Percentiles rank a stretch among this genome's conserved stretches.
These are phyloP conservation scores for Phaeolepiota aurea DNA, from an alignment of 768 basidiomycete species.

Conservation along the genomic window DNA sequence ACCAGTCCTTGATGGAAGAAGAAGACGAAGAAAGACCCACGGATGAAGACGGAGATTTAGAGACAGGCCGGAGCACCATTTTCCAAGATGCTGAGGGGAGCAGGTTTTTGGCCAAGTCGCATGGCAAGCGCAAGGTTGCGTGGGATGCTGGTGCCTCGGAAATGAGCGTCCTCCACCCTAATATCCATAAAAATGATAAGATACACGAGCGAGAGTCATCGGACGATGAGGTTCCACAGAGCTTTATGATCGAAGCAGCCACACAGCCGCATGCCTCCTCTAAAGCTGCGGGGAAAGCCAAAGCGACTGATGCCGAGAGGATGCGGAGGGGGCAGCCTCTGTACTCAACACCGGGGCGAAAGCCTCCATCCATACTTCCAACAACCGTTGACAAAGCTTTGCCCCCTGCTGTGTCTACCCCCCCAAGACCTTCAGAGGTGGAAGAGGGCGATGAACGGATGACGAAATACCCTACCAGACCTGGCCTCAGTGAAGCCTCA, in stretches of 20 bases:
- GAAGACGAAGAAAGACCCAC: conserved; percentile 49
- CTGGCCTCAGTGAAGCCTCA: conserved; percentile 17
- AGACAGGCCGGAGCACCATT: conserved; percentile 44
- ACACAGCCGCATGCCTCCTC: conserved; percentile 25
- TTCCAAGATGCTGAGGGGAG: conserved; percentile 22
- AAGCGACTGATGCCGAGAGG: conserved; percentile 11
- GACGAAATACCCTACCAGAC: conserved; percentile 9
- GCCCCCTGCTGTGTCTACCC: conserved; percentile 36
- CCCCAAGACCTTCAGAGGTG: conserved; percentile 61
- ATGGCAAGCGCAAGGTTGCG: conserved; percentile 44
- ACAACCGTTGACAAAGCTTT: conserved; percentile 20
- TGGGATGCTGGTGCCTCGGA: conserved; percentile 53
- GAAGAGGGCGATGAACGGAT: conserved; percentile 26
- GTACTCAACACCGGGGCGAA: conserved; percentile 37
- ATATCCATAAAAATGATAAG: conserved; percentile 62
- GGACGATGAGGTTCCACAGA: conserved; percentile 81
- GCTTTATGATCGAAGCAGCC: conserved; percentile 76
- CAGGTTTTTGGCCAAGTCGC: conserved; percentile 24
- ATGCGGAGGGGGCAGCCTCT: conserved; percentile 39
- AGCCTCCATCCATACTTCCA: conserved; percentile 30
- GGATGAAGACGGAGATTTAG: conserved; percentile 50
- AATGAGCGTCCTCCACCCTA: conserved; percentile 55
- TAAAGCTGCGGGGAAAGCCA: conserved; percentile 15
- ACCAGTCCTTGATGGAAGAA: conserved; percentile 64
- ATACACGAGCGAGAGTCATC: conserved; percentile 53